phyloP scores from a whole-genome alignment of 116 monocot species.

The Dioscorea cayenensis region DNA sequence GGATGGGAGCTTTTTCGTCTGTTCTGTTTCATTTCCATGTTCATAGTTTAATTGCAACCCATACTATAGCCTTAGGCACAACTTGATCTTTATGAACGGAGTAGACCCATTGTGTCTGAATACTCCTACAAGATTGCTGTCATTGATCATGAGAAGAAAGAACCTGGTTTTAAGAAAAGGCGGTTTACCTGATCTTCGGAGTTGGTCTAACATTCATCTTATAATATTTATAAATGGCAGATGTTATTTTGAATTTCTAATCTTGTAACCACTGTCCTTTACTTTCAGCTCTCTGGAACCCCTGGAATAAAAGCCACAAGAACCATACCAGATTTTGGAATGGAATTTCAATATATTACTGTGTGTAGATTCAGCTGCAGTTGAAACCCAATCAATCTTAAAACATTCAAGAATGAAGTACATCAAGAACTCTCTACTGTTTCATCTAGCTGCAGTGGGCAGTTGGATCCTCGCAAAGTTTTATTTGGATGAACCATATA shows the following conservation, averaged over 20 bases:
- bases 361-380: conserved; percentile 62
- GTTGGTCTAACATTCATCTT: conserved; percentile 12
- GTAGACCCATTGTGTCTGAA: conserved; percentile 53
- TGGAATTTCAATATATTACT: conserved; percentile 67
- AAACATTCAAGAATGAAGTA: conserved; percentile 73
- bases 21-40: neutral
- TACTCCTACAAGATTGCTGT: conserved; percentile 54
- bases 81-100: conserved; percentile 13
- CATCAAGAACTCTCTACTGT: conserved; percentile 63
- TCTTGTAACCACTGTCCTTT: too few relatives aligned
- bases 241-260: too few relatives aligned
- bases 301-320: conserved; percentile 88
- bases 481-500: conserved; percentile 14
- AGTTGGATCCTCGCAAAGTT: conserved; percentile 67
- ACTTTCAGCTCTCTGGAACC: conserved; percentile 72
- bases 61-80: too few relatives aligned
- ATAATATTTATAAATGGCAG: neutral
- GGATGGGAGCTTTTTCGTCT: too few relatives aligned
- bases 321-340: conserved; percentile 60
- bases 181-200: conserved; percentile 52
- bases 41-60: too few relatives aligned
- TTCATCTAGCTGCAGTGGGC: conserved; percentile 79
- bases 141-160: conserved; percentile 68
- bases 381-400: conserved; percentile 52
- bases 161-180: conserved; percentile 50